Base-by-base conservation (phyloP, 495 filamentous ascomycete genomes). In the Penicillium verhagenii region DNA sequence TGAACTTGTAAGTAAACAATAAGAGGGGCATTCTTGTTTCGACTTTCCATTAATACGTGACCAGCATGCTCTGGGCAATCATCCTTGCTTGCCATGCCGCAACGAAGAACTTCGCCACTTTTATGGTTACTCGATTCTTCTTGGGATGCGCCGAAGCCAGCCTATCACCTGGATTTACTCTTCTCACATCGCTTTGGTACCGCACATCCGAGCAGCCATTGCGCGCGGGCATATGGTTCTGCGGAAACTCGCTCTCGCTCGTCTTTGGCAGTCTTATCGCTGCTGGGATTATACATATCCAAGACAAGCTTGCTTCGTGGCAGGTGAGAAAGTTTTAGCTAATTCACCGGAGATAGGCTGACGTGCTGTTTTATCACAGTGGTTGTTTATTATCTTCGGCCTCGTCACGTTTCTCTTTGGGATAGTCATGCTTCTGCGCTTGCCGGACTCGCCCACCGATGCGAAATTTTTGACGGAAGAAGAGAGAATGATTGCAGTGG, bases 201-300 rank as follows among this genome's bases (percentile, higher is more conserved):
- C 76, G 72, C 4, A 67, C 74, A 11, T 63, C 66, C 9, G 78
- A 83, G 50, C 80, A 82, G 47, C 77, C 79, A 13, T 56, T 81
- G 1, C 71, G 81, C 18, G 75, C 79, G 35, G 79, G 78, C 5
- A 60, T 77, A 6, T 83, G 79, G 79, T 83, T 68, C 24, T 60
- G 56, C 25, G 59, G 66, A n/a, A 69, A 64, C 19, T 58, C 59
- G 0, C 29, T 69, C 18, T 61, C 66, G 1, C 18, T 54, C 11
- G 56, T 72, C 3, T 48, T 70, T 16, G 65, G 67, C 1, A 58
- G 55, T 38, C 48, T 64, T 0, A 58, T 68, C 16, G 58, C 63
- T 1, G 54, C 59, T 1, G 65, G 67, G 9, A 66, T 70, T 13
- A 38, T 54, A 16, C 62, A 68, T 6, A 68, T 68, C 6, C 29